Conservation (phyloP, 441 rosid species). For the Mallotus japonicus region DNA sequence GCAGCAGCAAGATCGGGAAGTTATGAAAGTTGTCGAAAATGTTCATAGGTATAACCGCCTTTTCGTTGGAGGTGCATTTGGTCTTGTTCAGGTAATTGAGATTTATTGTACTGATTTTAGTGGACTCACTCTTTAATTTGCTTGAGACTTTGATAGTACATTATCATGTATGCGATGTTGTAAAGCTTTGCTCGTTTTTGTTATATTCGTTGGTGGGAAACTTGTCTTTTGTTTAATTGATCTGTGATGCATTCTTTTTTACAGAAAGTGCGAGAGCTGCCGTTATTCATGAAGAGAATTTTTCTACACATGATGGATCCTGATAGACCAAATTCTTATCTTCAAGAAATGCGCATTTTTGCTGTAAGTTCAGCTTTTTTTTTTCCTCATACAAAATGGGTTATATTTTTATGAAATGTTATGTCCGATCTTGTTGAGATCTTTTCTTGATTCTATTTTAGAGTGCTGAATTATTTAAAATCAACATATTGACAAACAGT, state of each 20-base stretch:
- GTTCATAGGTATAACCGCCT: constrained; percentile 67
- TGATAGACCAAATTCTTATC: constrained; percentile 45
- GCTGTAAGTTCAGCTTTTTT: constrained; percentile 49
- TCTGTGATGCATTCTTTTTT: background rate
- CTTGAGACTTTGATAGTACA: too few species aligned
- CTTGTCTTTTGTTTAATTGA: constrained; percentile 6
- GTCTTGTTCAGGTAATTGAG: constrained; percentile 54
- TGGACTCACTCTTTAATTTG: too few species aligned
- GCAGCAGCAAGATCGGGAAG: constrained; percentile 44
- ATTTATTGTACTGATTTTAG: too few species aligned
- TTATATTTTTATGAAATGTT: background rate
- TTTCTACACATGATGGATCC: constrained; percentile 71
- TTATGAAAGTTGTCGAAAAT: constrained; percentile 47
- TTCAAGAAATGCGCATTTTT: constrained; percentile 62
- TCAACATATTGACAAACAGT: too few species aligned
- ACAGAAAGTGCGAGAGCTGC: constrained; percentile 63
- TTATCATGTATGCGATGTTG: too few species aligned
- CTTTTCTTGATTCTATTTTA: background rate
- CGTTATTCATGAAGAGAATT: constrained; percentile 61
- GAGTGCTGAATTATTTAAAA: background rate
- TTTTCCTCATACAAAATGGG: background rate
- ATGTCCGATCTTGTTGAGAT: background rate
- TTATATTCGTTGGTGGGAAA: too few species aligned
- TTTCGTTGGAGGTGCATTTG: constrained; percentile 61
- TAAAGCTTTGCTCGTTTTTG: background rate